These are phyloP conservation scores for Coniochaeta sp. DNA, from an alignment of 2,329 filamentous ascomycete species.

Conservation along the genomic window DNA sequence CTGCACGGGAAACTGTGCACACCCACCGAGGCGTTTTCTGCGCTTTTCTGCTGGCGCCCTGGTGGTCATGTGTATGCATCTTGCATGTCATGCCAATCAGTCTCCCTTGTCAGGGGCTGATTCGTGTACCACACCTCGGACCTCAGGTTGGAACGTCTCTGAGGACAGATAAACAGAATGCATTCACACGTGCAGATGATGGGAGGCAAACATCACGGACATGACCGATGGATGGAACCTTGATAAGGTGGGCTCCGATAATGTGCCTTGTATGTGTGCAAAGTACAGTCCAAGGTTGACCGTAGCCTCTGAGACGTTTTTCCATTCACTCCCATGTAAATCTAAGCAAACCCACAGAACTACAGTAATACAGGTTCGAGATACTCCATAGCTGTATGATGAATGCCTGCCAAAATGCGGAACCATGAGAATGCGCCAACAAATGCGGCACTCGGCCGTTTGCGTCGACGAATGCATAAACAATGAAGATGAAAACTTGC, in stretches of 20 bases:
- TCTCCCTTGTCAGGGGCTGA: not conserved
- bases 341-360: not conserved
- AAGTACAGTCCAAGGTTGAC: not conserved
- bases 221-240: not conserved
- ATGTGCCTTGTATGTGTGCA: not conserved
- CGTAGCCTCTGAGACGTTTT: not conserved
- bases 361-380: not conserved
- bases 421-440: not conserved
- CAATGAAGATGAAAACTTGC: not conserved
- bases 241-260: not conserved
- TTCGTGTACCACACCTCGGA: not conserved
- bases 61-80: not conserved
- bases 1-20: not conserved
- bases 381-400: not conserved
- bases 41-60: not conserved
- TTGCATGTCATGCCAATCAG: constrained; percentile 1
- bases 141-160: not conserved
- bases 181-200: not conserved
- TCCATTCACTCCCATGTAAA: not conserved
- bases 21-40: not conserved
- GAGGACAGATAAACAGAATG: not conserved
- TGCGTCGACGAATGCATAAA: not conserved
- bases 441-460: not conserved
- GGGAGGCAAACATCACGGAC: not conserved
- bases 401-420: not conserved